phyloP scores from a whole-genome alignment of 2,329 filamentous ascomycete species.

The Microdochium paspali region DNA sequence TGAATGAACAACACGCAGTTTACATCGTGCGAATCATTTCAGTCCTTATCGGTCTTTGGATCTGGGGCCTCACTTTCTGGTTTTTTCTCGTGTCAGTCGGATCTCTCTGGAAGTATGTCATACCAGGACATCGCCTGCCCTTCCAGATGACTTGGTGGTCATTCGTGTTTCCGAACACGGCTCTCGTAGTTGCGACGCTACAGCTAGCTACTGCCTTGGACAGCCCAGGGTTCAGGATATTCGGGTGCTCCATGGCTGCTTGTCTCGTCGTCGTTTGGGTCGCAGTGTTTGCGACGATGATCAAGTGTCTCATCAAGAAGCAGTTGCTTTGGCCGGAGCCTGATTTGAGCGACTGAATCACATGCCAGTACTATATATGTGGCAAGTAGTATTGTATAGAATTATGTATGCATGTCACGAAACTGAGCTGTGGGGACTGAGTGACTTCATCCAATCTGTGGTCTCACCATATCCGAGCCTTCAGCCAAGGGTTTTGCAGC shows the following conservation, averaged over 20 bases:
- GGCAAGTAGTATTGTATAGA: too few species aligned
- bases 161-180: constrained; percentile 75
- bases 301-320: constrained; percentile 53
- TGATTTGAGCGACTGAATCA: constrained; percentile 12
- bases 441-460: too few species aligned
- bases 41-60: constrained; percentile 61
- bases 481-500: too few species aligned
- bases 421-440: too few species aligned
- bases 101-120: constrained; percentile 60
- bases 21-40: constrained; percentile 35
- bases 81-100: constrained; percentile 77
- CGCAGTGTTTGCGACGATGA: constrained; percentile 60
- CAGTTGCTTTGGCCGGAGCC: constrained; percentile 74
- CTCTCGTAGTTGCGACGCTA: constrained; percentile 64
- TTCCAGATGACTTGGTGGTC: constrained; percentile 85
- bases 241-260: constrained; percentile 60
- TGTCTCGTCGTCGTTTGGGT: constrained; percentile 59
- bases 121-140: constrained; percentile 47
- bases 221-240: constrained; percentile 49
- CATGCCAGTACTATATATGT: too few species aligned
- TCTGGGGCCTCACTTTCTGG: constrained; percentile 77
- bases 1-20: constrained; percentile 29
- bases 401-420: too few species aligned
- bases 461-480: too few species aligned
- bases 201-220: constrained; percentile 56